Base-by-base conservation (phyloP, 805 yeast genomes). In the Kuraishia borneana region DNA sequence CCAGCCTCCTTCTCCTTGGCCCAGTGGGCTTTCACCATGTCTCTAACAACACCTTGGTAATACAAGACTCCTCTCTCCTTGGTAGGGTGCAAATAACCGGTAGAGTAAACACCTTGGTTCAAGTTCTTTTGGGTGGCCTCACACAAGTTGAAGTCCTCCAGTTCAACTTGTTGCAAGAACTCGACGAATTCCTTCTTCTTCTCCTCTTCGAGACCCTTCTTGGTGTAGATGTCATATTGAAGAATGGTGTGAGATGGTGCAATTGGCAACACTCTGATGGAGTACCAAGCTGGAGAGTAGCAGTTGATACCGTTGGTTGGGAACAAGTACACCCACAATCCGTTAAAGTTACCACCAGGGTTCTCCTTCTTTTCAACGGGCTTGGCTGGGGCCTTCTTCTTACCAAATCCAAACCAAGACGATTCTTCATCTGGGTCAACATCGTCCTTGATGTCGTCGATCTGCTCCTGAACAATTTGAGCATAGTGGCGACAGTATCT, bases 231-330 rank as follows among this genome's bases (percentile, higher is more conserved):
- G 47, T 73, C 80, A 45, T 73, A 73, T 45, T 72, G 78, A 45
- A 73, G 59, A 25, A 73, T 56, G 8, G 81, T 73, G 47, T 64
- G 71, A 22, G 61, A 60, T 16, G 78, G 70, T 23, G 65, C 47
- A 14, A 69, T 51, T 21, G 81, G 81, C 39, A 73, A 55, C 3
- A 73, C 79, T 44, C 79, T 59, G 42, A 73, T 73, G 6, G 76
- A 65, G 51, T 73, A 73, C 75, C 77, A 73, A 7, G 79, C 79
- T 44, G 80, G 79, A 0, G 79, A 72, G 47, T 73, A 73, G 46
- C 81, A 73, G 53, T 73, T 73, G 49, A 73, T 52, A 30, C 80
- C 80, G 47, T 71, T 70, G 32, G 64, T 68, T 37, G 81, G 81
- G 60, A 61, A 73, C 39, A 70, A 53, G 50, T 73, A 73, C 39